These are phyloP conservation scores for Irpex rosettiformis DNA, from an alignment of 1,284 basidiomycete species.

Conservation along the genomic window DNA sequence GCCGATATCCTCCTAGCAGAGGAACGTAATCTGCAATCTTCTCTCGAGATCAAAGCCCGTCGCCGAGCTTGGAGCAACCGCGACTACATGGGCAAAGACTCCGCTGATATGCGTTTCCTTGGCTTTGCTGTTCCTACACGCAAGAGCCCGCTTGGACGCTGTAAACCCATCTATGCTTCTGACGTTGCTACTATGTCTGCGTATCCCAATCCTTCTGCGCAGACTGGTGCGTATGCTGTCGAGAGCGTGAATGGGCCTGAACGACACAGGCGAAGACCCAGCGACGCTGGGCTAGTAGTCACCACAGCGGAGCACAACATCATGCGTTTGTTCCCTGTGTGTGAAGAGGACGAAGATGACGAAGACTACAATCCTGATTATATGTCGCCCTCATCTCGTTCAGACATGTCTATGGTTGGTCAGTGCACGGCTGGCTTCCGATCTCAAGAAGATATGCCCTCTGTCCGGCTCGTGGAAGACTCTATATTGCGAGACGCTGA, in stretches of 20 bases:
- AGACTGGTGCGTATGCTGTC: conserved; percentile 6
- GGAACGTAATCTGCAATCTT: conserved; percentile 38
- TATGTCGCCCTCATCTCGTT: not conserved
- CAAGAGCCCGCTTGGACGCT: conserved; percentile 37
- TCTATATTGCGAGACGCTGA: conserved; percentile 9
- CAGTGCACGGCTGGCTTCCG: no score
- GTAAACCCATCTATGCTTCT: conserved; percentile 29
- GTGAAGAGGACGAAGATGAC: conserved; percentile 41
- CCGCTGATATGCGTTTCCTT: conserved; percentile 24
- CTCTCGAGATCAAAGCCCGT: conserved; percentile 47
- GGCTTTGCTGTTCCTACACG: conserved; percentile 42
- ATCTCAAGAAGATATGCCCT: not conserved
- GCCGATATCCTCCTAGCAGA: conserved; percentile 30
- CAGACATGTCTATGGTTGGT: not conserved
- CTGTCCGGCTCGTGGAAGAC: not conserved
- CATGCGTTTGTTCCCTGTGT: conserved; percentile 42
- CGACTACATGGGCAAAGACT: conserved; percentile 29
- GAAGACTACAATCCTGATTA: conserved; percentile 16
- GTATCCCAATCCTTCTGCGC: not conserved
- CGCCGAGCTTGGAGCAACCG: conserved; percentile 54
- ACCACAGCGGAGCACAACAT: conserved; percentile 24
- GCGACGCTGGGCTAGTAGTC: conserved; percentile 16
- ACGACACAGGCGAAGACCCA: not conserved
- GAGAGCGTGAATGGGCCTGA: conserved; percentile 5
- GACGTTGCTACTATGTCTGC: conserved; percentile 6